Evolutionary conservation across 495 filamentous ascomycete species (phyloP).

Genomic region (Cryomyces minteri): DNA sequence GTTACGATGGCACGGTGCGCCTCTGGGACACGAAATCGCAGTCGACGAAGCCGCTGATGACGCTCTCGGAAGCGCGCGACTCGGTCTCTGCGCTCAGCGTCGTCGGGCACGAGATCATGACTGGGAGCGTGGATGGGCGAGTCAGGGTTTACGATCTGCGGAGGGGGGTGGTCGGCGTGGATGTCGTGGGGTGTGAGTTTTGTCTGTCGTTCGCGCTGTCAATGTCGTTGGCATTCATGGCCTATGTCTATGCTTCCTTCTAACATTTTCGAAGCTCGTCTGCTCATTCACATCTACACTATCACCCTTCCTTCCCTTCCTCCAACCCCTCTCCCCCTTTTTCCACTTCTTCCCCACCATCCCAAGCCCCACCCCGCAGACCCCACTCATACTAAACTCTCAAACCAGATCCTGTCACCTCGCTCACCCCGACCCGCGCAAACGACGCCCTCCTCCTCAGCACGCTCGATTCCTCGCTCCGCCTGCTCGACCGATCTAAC

Average conservation of each 20-base stretch:
- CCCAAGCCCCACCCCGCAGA: no score
- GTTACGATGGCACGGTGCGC: slow-evolving; percentile 64
- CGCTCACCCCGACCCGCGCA: slow-evolving; percentile 47
- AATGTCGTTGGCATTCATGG: background rate
- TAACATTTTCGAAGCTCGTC: background rate
- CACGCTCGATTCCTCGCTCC: slow-evolving; percentile 53
- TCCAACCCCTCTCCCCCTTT: no score
- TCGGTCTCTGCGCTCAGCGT: slow-evolving; percentile 45
- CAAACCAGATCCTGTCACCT: slow-evolving; percentile 34
- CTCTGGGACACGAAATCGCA: slow-evolving; percentile 64
- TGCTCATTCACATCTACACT: no score
- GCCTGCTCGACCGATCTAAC: slow-evolving; percentile 62
- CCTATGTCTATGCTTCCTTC: background rate
- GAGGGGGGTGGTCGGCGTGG: slow-evolving; percentile 52
- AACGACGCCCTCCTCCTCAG: slow-evolving; percentile 59
- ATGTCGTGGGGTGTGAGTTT: slow-evolving; percentile 41
- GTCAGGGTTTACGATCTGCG: slow-evolving; percentile 76
- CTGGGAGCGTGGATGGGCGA: slow-evolving; percentile 74
- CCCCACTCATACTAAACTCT: background rate
- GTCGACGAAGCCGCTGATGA: slow-evolving; percentile 52
- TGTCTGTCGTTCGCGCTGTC: background rate
- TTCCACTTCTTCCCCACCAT: no score
- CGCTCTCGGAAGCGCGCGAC: slow-evolving; percentile 61
- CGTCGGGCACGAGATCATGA: slow-evolving; percentile 35
- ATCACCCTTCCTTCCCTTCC: no score